A percentile compares a stretch with the other conserved stretches of the same genome.
Conservation (phyloP, 2,329 filamentous ascomycete genomes). For the Aspergillus niger region DNA sequence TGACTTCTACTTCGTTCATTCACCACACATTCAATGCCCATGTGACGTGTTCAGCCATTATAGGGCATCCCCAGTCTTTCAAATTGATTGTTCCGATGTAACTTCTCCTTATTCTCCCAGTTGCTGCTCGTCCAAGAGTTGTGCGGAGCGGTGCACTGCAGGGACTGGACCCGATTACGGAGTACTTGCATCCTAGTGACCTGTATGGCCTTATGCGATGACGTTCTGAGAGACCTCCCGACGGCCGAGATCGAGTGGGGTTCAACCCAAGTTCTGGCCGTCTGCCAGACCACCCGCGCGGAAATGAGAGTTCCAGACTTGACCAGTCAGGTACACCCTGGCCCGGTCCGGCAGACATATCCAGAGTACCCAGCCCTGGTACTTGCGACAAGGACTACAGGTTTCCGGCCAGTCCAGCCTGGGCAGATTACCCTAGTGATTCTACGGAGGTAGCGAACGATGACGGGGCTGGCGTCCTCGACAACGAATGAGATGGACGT, state of each 20-base stretch:
- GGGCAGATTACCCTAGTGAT: neutral
- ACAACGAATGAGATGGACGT: no score
- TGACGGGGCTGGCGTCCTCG: no score
- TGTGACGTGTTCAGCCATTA: no score
- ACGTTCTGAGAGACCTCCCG: neutral
- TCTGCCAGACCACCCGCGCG: neutral
- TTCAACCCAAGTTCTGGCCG: slow-evolving; percentile 10
- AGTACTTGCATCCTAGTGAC: no score
- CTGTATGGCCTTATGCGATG: neutral
- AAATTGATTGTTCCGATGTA: no score
- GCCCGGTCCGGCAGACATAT: neutral
- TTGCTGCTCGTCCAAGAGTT: no score
- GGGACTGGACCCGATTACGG: no score
- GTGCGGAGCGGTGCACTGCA: neutral
- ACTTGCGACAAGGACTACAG: slow-evolving; percentile 3
- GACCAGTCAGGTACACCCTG: slow-evolving; percentile 7
- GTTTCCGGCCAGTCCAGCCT: slow-evolving; percentile 7
- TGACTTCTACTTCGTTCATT: no score
- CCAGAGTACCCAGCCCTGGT: neutral
- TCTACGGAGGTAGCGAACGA: no score
- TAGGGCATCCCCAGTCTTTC: no score
- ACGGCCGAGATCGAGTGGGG: slow-evolving; percentile 13
- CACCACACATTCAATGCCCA: no score
- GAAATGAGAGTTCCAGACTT: neutral
- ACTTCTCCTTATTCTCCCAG: no score